A percentile compares a stretch with the other conserved stretches of the same genome.
These are phyloP conservation scores for Eimeria sp. DNA, from an alignment of 169 alveolate species.

Conservation along the genomic window DNA sequence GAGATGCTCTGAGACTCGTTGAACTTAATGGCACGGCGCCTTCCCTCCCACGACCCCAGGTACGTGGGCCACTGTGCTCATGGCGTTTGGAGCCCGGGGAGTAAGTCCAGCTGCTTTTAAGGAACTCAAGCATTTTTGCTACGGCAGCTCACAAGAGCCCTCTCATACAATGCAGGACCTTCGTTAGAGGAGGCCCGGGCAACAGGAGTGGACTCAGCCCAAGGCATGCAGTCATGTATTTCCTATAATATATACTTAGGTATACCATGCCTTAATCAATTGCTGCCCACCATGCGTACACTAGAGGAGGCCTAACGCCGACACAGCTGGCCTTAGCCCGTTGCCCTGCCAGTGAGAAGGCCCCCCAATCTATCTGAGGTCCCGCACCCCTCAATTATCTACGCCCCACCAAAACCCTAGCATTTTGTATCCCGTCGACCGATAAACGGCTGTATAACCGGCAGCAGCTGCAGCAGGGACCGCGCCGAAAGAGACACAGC, in stretches of 20 bases:
- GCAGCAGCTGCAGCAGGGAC: conserved; percentile 22
- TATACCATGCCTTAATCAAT: background rate
- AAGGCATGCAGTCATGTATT: background rate
- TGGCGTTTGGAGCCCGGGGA: too few relatives aligned
- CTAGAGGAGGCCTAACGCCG: background rate
- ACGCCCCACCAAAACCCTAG: background rate
- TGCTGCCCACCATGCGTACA: background rate
- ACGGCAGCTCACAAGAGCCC: too few relatives aligned
- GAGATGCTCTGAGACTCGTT: too few relatives aligned
- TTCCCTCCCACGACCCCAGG: too few relatives aligned
- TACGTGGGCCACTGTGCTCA: too few relatives aligned
- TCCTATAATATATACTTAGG: background rate
- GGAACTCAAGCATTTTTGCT: too few relatives aligned
- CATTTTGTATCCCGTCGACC: background rate
- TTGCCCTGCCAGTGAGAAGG: background rate
- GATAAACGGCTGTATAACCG: background rate
- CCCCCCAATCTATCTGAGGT: background rate
- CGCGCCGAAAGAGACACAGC: conserved; percentile 47
- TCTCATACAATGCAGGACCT: too few relatives aligned
- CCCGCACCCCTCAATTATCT: background rate
- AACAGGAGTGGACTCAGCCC: background rate
- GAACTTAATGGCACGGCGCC: too few relatives aligned
- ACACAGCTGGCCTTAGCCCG: background rate
- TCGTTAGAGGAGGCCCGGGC: too few relatives aligned
- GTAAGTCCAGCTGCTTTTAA: too few relatives aligned